Base-by-base conservation (phyloP, 768 basidiomycete genomes). In the Tylopilus intermedius region DNA sequence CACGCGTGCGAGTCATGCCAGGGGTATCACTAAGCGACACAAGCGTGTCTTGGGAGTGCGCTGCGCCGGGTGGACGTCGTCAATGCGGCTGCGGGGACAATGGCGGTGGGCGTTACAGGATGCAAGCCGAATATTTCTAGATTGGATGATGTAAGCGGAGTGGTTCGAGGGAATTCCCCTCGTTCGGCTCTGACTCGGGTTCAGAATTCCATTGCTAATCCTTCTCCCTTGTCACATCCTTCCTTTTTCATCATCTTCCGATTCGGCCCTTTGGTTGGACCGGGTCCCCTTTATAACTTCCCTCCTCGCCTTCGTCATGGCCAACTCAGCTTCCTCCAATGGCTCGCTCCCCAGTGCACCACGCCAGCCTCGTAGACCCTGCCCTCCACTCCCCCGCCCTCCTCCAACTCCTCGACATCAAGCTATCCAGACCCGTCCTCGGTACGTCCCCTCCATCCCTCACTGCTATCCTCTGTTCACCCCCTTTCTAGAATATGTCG, bases 391-490 rank as follows among this genome's bases (percentile, higher is more conserved):
- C 82, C 1, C 80, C 81, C 13, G 83, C 79, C 13, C 77, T 88
- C 45, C 74, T 88, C 49, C 76, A 87, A 66, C 80, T 90, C 58
- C 71, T 88, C 59, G 80, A 83, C 58, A 67, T 84, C 61, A 82
- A 84, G 70, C 69, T 88, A 54, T 74, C 81, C 47, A 71, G 75
- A 47, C 74, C 76, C 29, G 67, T 90, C 65, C 80, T 86, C 49
- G 85, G 88, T 89, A 59, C 42, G 84, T 78, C 3, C 5, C 41
- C 33, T 9, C 29, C 21, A 8, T 37, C 37, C 29, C 54, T 22
- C 38, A 11, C 22, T 15, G 1, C 46, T 5, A 35, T 2, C 24
- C 5, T 52, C 30, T 8, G 0, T 51, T 52, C 15, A 55, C 35
- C 13, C 38, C 46, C 13, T 6, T 27, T 45, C 45, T n/a, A 90